Evolutionary conservation across 2,329 filamentous ascomycete species (phyloP), one percentile per base, ranked within the genome.

Genomic region (Colletotrichum tofieldiae): DNA sequence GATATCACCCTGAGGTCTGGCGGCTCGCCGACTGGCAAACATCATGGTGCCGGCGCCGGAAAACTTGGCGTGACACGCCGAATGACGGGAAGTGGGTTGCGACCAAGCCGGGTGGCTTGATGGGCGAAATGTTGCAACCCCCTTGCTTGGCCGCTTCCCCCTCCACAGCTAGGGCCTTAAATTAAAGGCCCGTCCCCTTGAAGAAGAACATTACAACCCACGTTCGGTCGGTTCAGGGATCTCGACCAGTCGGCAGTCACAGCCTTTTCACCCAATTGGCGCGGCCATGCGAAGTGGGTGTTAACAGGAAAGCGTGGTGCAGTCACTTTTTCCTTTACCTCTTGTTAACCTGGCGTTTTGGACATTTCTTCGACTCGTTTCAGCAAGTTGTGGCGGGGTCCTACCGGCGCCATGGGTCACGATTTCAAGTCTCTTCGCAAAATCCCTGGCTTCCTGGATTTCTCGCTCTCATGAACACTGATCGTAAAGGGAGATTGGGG

Each of bases 31-130:
- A n/a, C 45, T 35, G 18, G 35, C 37, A 55, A 43, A 55, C 35
- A 52, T 41, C 11, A 41, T 62, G 35, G 45, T 41, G 43, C 45
- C 32, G 26, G 49, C 41, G 29, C 56, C 56, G 37, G 49, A 32
- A 56, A 49, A 18, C 59, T 37, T 71, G 58, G 65, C 58, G 43
- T 58, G 52, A 68, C 58, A 63, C 12, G 37, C 51, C 37, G 29
- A 59, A n/a, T 6, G 23, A 58, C 51, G 64, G 65, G 35, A 71
- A 63, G 64, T 63, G 68, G 69, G 69, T 18, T 68, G 26, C 32
- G 6, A 4, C 56, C 23, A 61, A 62, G 35, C 32, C 45, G 37
- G 37, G 29, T 26, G 64, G 18, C n/a, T 45, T 45, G 61, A 54
- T 29, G 49, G 49, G 39, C 5, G 37, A 55, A 29, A 12, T 49